Percentiles rank a stretch among this genome's conserved stretches.
Evolutionary conservation across 768 basidiomycete genomes (phyloP).

Genomic region (Tephrocybe sp.): DNA sequence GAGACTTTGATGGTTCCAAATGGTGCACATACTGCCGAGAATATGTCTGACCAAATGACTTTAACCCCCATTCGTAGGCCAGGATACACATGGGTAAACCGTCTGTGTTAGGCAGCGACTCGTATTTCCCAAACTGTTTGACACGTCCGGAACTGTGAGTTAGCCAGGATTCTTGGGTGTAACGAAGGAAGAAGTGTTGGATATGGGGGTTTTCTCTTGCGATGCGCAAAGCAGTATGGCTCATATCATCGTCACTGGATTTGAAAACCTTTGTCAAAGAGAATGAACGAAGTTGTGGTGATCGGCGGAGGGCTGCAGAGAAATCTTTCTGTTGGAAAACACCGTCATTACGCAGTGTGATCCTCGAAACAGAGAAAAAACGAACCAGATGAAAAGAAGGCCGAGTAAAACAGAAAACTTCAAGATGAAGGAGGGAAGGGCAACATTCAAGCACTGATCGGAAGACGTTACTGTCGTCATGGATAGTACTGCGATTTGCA

Average conservation of each 20-base stretch:
- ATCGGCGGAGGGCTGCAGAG: constrained; percentile 25
- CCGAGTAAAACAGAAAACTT: constrained; percentile 35
- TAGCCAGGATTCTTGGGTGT: constrained; percentile 35
- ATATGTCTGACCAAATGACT: constrained; percentile 18
- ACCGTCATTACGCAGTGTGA: not conserved
- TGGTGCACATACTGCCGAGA: constrained; percentile 13
- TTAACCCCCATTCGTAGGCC: constrained; percentile 18
- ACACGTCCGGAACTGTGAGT: constrained; percentile 30
- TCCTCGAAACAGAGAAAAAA: not conserved
- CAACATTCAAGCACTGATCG: constrained; percentile 27
- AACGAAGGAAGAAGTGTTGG: constrained; percentile 29
- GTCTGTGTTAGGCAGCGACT: constrained; percentile 14
- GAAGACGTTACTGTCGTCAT: constrained; percentile 31
- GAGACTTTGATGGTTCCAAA: constrained; percentile 14
- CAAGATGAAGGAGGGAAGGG: constrained; percentile 30
- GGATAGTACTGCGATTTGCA: constrained; percentile 19
- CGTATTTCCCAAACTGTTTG: constrained; percentile 32
- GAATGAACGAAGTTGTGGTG: constrained; percentile 32
- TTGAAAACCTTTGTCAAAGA: constrained; percentile 36
- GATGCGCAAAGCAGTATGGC: constrained; percentile 27
- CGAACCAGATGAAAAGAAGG: constrained; percentile 36
- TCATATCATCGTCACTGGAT: constrained; percentile 34
- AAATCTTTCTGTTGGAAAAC: constrained; percentile 31
- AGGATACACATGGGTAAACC: constrained; percentile 15
- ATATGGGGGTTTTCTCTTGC: constrained; percentile 31